Base-by-base conservation (phyloP, 768 basidiomycete species). In the Hypholoma fasciculare region DNA sequence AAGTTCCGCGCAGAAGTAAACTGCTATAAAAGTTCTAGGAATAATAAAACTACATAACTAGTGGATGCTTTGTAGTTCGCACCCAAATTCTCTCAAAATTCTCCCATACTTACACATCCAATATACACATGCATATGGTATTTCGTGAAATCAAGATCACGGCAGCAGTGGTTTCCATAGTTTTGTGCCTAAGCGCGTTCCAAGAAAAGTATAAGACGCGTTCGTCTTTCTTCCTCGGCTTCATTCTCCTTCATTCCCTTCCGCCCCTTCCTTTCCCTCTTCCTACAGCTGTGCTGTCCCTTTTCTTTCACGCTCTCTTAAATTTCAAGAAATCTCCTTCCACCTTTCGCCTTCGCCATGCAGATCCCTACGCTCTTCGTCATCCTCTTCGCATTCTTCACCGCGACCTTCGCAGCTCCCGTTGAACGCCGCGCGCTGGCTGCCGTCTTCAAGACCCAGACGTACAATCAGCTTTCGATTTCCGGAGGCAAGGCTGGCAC, bases 381-480 rank as follows among this genome's bases (percentile, higher is more conserved):
- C 20, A n/a, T 48, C 19, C 26, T 59, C 23, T 59, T 60, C 19
- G 49, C 50, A n/a, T 14, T 60, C 20, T 52, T 60, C 54, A 34
- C 54, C 42, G 50, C 54, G 11, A 34, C 59, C 13, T 26, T 60
- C 12, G 48, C 54, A 6, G 54, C 59, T n/a, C 59, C 59, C 26
- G 50, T 60, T 23, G 59, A 60, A 16, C 49, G 49, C 37, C 59
- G 59, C 14, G 54, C 50, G 40, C 50, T 49, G 19, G 59, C 54
- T 16, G 36, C 59, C 5, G 59, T 60, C 12, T 60, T 60, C 50
- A 52, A 30, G 42, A 43, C 43, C 34, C 49, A 56, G 44, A 60
- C 59, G n/a, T 60, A 60, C 23, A 60, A 60, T 36, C 49, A 56
- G 50, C 49, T 60, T 7, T 60, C 54, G 7, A 60, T 60, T 36